Evolutionary conservation across 768 basidiomycete genomes (phyloP), one percentile per base, ranked within the genome.

Genomic region (Trametes gibbosa): DNA sequence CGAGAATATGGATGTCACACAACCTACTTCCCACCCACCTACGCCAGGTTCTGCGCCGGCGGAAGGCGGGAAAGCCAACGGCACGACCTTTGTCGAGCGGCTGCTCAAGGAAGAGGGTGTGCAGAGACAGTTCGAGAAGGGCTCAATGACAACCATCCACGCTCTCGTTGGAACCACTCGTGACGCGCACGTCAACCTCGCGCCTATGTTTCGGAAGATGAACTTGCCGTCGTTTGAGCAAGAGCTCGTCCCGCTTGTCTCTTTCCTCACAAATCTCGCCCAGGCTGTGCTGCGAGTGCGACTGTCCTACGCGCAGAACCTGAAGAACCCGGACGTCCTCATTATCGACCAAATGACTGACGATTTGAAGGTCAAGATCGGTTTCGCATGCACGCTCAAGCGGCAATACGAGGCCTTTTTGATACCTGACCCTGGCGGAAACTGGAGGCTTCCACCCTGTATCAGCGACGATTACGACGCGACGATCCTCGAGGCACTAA

Each of bases 31-130:
- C 17, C 84, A 76, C 53, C 79, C 82, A 13, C 29, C 81, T 79
- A 40, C 77, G 80, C 51, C 71, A 40, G 39, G 49, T 25, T 21
- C 53, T 24, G 24, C 45, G 2, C 53, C 53, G 23, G 56, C 46
- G 17, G 60, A 65, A 1, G 66, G 74, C 43, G 85, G 85, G 59
- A 75, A 78, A 45, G 71, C 84, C 5, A 88, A 88, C 64, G 85
- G 87, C 21, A 86, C 87, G 19, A 92, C 90, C 35, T 99, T 98
- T 71, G 89, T 98, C 34, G 97, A 98, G 71, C 85, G 94, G 27
- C 77, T 98, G 24, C 80, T 97, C 58, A 98, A 98, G 71, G 96
- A 98, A 72, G 96, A 98, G 67, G 89, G 89, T n/a, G 87, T 98
- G 68, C 91, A 95, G 72, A 83, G 89, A 61, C 94, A 92, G 9